Evolutionary conservation across 2,329 filamentous ascomycete genomes (phyloP), one percentile per base, ranked within the genome.

Genomic region (Ceratocystis diversiconidia): DNA sequence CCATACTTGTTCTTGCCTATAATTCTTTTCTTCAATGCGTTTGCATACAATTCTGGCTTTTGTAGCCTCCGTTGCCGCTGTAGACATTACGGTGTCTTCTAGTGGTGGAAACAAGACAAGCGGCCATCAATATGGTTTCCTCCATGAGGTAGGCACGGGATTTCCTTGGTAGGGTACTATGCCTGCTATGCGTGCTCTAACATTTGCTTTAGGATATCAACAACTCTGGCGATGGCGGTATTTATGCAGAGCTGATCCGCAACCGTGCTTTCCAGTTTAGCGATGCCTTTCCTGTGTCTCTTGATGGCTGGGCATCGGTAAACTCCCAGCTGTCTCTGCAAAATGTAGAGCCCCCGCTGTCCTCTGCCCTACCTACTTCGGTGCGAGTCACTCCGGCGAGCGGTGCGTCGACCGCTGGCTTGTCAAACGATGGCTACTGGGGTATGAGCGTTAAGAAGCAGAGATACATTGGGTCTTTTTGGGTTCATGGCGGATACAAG

Each of bases 161-260:
- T 15, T 5, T 15, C 4, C 36, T 41, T 15, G 8, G 36, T 41
- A 15, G 36, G 36, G 10, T 15, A 12, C 36, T 15, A 15, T 41
- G 36, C 36, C 4, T 46, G 5, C 19, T 7, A 41, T 44, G 19
- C 43, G 2, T 15, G 7, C 4, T 17, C 52, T 61, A 41, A 59
- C 41, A 2, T 41, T 50, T n/a, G 17, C 8, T 2, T 1, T 15
- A 83, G 80, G 82, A 84, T 64, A 86, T 86, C 72, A 84, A 84
- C 73, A 83, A 87, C 72, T 85, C 83, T 1, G 86, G 86, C 1
- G 87, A 90, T 71, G 86, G 87, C 25, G 87, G 86, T 4, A 82
- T 89, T 68, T 89, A 90, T 71, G 86, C 84, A 61, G 86, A 90
- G 71, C 73, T 90, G 65, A 81, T 90, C 66, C 81, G 80, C 63